Percentiles rank a stretch among this genome's conserved stretches.
These are phyloP conservation scores for Oenanthe javanica DNA, from an alignment of 140 eudicot genomes.

Conservation along the genomic window DNA sequence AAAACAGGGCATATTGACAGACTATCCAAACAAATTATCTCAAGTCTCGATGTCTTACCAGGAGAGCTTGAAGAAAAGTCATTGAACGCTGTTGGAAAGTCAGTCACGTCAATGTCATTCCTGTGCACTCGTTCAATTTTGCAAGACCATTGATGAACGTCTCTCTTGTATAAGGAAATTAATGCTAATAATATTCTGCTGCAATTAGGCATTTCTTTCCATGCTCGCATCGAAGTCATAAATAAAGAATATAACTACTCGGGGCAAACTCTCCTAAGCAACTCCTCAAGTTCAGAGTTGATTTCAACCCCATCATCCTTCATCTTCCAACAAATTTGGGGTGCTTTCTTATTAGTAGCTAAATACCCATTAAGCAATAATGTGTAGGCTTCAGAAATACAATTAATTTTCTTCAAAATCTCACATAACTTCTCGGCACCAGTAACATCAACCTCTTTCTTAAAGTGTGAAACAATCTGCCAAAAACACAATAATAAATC, in stretches of 20 bases:
- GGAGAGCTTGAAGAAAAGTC: neutral
- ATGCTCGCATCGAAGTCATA: neutral
- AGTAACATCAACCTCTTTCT: slow-evolving; percentile 43
- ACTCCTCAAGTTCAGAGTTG: slow-evolving; percentile 2
- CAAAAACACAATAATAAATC: too few relatives aligned
- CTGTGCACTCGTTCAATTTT: neutral
- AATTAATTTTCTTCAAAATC: neutral
- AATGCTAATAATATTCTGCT: neutral
- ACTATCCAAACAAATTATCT: neutral
- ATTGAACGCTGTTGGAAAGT: neutral
- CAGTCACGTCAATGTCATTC: neutral
- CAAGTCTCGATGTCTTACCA: neutral
- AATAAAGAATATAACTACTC: neutral
- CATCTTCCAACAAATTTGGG: neutral
- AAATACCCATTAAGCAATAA: slow-evolving; percentile 1
- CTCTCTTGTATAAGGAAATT: neutral
- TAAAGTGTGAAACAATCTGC: slow-evolving; percentile 12
- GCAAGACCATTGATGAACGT: neutral
- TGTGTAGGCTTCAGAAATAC: neutral
- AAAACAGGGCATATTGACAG: neutral
- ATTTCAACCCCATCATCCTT: neutral
- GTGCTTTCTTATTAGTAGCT: neutral
- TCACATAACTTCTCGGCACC: slow-evolving; percentile 37
- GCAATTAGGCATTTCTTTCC: neutral
- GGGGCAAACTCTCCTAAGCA: neutral